Conservation (phyloP, 129 eudicot species). For the Erigeron canadensis region DNA sequence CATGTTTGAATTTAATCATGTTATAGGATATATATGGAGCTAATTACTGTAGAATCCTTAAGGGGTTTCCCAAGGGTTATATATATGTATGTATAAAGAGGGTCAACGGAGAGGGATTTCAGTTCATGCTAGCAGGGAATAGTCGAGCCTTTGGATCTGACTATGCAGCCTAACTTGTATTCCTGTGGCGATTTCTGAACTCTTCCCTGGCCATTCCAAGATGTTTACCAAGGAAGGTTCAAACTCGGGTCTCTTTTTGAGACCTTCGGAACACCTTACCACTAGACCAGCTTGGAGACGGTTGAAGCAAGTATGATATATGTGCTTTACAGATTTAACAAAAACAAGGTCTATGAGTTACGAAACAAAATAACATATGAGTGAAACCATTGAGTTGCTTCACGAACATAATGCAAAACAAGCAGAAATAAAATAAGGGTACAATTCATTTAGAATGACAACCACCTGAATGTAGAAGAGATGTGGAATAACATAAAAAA, state of each 20-base stretch:
- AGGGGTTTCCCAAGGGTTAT: not conserved
- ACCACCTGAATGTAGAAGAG: not conserved
- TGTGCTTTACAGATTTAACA: not conserved
- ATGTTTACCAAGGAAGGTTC: too few relatives aligned
- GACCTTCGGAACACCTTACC: too few relatives aligned
- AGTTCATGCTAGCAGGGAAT: too few relatives aligned
- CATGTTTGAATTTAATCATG: slow-evolving; percentile 2
- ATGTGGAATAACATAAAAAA: not conserved
- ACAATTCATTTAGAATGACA: not conserved
- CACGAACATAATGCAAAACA: slow-evolving; percentile 12
- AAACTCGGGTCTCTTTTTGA: too few relatives aligned
- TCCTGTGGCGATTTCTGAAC: too few relatives aligned
- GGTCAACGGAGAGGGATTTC: too few relatives aligned
- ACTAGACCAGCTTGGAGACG: too few relatives aligned
- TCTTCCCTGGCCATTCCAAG: too few relatives aligned
- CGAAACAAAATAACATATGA: not conserved
- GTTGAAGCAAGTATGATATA: not conserved
- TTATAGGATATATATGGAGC: not conserved
- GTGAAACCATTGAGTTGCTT: not conserved
- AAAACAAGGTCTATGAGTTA: not conserved
- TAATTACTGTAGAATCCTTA: not conserved
- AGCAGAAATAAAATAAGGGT: not conserved
- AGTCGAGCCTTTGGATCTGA: too few relatives aligned
- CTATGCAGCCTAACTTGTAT: too few relatives aligned
- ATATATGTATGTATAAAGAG: not conserved